A percentile compares a stretch with the other conserved stretches of the same genome.
Conservation (phyloP, 805 yeast genomes). For the Huiozyma sinensis region DNA sequence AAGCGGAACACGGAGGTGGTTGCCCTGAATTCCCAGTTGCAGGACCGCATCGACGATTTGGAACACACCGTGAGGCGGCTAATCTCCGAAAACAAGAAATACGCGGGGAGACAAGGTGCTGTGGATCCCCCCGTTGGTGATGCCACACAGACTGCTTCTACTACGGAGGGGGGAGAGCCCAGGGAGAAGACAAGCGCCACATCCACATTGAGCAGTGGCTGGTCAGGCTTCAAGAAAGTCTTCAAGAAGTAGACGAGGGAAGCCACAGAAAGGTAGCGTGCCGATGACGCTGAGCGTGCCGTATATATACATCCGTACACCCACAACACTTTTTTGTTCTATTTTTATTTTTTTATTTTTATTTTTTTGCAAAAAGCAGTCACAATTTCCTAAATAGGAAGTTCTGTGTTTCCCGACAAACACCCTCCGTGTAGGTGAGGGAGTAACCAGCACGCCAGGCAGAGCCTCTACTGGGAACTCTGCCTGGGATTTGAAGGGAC, state of each 20-base stretch:
- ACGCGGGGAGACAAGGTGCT: neutral
- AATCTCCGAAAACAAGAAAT: slow-evolving; percentile 20
- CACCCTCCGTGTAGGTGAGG: too few relatives aligned
- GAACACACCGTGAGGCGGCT: slow-evolving; percentile 33
- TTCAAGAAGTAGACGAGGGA: slow-evolving; percentile 6
- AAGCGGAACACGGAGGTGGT: slow-evolving; percentile 55
- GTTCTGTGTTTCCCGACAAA: too few relatives aligned
- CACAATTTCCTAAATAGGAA: too few relatives aligned
- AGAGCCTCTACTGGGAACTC: too few relatives aligned
- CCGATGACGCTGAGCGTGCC: too few relatives aligned
- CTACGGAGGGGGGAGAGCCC: neutral
- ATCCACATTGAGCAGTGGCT: slow-evolving; percentile 12
- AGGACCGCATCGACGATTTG: slow-evolving; percentile 38
- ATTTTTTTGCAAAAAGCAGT: too few relatives aligned
- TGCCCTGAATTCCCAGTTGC: slow-evolving; percentile 48
- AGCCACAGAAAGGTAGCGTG: too few relatives aligned
- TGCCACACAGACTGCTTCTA: neutral
- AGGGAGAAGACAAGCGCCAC: neutral
- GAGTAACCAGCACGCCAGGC: too few relatives aligned
- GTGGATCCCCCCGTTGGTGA: neutral
- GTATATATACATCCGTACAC: too few relatives aligned
- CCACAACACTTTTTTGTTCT: too few relatives aligned
- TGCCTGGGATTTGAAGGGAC: too few relatives aligned
- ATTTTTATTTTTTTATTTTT: too few relatives aligned
- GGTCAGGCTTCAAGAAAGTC: slow-evolving; percentile 21